phyloP scores from a whole-genome alignment of 2,329 filamentous ascomycete species.

The Aspergillus alliaceus region DNA sequence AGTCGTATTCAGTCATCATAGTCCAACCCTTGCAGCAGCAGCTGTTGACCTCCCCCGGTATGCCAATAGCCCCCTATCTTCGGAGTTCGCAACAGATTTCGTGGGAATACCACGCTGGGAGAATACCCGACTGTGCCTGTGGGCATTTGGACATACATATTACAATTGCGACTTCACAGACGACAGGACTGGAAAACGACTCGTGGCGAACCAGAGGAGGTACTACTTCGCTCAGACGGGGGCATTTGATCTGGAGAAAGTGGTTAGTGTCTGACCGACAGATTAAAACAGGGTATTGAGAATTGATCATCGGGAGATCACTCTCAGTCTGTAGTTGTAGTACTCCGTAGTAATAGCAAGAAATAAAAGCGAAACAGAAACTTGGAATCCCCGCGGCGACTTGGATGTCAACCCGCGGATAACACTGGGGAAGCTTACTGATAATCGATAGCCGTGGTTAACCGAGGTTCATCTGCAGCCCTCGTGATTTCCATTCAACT shows the following conservation, averaged over 20 bases:
- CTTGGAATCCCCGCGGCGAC: background rate
- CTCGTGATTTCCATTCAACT: constrained; percentile 6
- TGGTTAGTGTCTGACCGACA: constrained; percentile 15
- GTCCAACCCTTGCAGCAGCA: constrained; percentile 28
- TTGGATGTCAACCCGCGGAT: background rate
- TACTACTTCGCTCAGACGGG: constrained; percentile 41
- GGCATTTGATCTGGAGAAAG: constrained; percentile 36
- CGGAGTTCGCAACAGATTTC: constrained; percentile 47
- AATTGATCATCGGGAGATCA: background rate
- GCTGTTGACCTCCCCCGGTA: constrained; percentile 35
- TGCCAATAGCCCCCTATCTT: constrained; percentile 30
- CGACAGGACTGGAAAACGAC: constrained; percentile 29
- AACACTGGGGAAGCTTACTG: background rate
- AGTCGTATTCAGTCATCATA: constrained; percentile 43
- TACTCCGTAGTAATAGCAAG: background rate
- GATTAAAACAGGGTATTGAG: background rate
- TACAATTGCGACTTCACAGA: constrained; percentile 44
- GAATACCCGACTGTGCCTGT: constrained; percentile 38
- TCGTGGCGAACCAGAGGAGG: constrained; percentile 44
- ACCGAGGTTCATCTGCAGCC: constrained; percentile 16
- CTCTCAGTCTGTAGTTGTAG: too few relatives aligned
- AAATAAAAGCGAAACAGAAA: background rate
- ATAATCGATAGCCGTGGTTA: constrained; percentile 13
- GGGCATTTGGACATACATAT: constrained; percentile 54
- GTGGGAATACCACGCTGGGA: constrained; percentile 40